Base-by-base conservation (phyloP, 1,284 basidiomycete species). In the Afroboletus lepidellus region DNA sequence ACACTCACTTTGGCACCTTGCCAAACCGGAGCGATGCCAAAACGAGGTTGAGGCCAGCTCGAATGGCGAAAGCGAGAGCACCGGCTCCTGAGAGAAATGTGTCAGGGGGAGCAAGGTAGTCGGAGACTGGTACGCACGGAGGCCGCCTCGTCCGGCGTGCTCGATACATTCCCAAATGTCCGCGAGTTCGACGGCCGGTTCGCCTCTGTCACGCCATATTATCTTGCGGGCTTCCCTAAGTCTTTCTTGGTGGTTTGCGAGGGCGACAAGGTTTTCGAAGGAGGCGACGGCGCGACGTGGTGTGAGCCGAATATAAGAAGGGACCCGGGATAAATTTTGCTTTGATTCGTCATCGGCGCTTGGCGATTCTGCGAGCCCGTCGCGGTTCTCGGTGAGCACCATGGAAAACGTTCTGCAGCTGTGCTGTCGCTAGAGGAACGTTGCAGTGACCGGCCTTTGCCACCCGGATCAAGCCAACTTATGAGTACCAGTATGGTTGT, bases 121-220 rank as follows among this genome's bases (percentile, higher is more conserved):
- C 16, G 5, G 9, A 12, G 16, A 51, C 13, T 3, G 37, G 21
- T 50, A 84, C 91, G 73, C 65, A 94, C 93, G 78, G 27, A 91
- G 60, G 23, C 84, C 90, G 13, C 93, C 88, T 45, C 79, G 77
- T 5, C 79, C 72, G 0, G 92, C 91, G 65, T 95, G 87, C 44
- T 85, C 79, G 20, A 89, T 62, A 54, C 90, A 90, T 52, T 87
- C 81, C 68, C 84, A 80, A 20, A 89, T 60, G 55, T 85, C 84
- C 34, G 76, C 66, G 8, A 95, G 71, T 56, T 91, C 83, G 1
- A 82, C 80, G 0, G 84, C 83, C 36, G 84, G 83, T 70, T 94
- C 87, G 5, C 90, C 91, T 58, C 81, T 75, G 59, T 89, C 84
- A 32, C 93, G 77, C 92, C 93, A 96, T 2, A 96, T 83, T 63